Conservation (phyloP, 441 rosid species). For the Flueggea neowawraea region DNA sequence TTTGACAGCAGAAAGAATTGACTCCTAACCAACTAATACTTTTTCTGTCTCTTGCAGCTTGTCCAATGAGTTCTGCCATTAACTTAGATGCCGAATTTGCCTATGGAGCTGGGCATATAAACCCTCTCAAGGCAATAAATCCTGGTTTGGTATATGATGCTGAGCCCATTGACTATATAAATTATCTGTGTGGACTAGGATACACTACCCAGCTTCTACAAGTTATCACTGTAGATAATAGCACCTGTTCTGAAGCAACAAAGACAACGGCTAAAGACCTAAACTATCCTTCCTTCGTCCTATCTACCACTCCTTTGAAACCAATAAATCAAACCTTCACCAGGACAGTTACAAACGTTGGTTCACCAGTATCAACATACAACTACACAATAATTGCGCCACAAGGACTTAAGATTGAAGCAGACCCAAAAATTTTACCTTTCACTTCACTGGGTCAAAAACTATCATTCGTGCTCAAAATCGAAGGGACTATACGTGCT, state of each 20-base stretch:
- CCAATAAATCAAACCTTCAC: not conserved
- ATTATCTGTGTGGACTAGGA: not conserved
- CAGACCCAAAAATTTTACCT: not conserved
- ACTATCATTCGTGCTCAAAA: not conserved
- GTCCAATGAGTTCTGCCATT: too few species aligned
- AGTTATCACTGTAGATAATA: not conserved
- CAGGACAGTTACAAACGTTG: not conserved
- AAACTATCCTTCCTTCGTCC: not conserved
- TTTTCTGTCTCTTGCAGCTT: too few species aligned
- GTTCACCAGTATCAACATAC: not conserved
- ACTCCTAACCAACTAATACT: too few species aligned
- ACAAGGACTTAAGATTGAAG: not conserved
- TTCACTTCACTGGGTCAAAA: not conserved
- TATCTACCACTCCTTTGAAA: not conserved
- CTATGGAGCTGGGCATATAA: not conserved
- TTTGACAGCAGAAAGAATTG: too few species aligned
- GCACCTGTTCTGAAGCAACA: not conserved
- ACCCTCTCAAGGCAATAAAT: not conserved
- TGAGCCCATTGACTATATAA: not conserved
- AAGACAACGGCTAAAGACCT: not conserved
- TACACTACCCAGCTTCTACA: not conserved
- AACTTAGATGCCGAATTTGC: not conserved
- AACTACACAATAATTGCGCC: not conserved
- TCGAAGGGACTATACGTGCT: not conserved
- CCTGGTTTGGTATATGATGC: not conserved